Conservation (phyloP, 768 basidiomycete species). For the Psilocybe subaeruginosa region DNA sequence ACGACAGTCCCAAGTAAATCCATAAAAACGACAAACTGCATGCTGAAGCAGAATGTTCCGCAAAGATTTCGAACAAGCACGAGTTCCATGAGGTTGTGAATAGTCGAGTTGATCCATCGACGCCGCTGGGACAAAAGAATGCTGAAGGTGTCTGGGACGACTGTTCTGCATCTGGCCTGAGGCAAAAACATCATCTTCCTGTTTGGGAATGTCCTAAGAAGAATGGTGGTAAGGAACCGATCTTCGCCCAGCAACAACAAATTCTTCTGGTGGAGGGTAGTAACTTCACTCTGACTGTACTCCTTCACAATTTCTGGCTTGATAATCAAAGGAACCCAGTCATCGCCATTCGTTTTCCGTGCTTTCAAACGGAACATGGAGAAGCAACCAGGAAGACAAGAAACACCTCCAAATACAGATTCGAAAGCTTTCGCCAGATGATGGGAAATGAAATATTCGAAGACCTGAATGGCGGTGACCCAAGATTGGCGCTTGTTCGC, state of each 20-base stretch:
- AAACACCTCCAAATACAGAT: conserved; percentile 98
- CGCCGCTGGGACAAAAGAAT: conserved; percentile 95
- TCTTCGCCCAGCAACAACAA: conserved; percentile 95
- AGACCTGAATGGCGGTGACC: conserved; percentile 98
- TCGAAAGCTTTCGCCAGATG: conserved; percentile 99
- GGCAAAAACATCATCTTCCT: conserved; percentile 99
- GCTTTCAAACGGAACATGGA: conserved; percentile 99
- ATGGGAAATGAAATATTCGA: conserved; percentile 99
- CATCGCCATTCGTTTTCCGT: conserved; percentile 82
- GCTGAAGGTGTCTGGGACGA: conserved; percentile 94
- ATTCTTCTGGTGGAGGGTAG: conserved; percentile 97
- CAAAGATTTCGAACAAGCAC: conserved; percentile 96
- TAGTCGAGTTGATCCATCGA: conserved; percentile 99
- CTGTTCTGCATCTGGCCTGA: conserved; percentile 91
- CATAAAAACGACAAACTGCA: conserved; percentile 99
- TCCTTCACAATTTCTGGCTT: conserved; percentile 98
- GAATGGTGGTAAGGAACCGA: conserved; percentile 96
- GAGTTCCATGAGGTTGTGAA: conserved; percentile 99
- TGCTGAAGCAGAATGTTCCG: conserved; percentile 99
- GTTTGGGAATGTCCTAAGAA: conserved; percentile 96
- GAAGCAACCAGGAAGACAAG: conserved; percentile 99
- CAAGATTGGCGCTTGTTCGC: conserved; percentile 98
- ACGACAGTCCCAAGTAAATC: conserved; percentile 91
- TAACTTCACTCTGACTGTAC: conserved; percentile 93
- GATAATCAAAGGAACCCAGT: conserved; percentile 96